Evolutionary conservation across 164 flowering plant species (phyloP), one percentile per base, ranked within the genome.

Genomic region (Tinospora cordifolia): DNA sequence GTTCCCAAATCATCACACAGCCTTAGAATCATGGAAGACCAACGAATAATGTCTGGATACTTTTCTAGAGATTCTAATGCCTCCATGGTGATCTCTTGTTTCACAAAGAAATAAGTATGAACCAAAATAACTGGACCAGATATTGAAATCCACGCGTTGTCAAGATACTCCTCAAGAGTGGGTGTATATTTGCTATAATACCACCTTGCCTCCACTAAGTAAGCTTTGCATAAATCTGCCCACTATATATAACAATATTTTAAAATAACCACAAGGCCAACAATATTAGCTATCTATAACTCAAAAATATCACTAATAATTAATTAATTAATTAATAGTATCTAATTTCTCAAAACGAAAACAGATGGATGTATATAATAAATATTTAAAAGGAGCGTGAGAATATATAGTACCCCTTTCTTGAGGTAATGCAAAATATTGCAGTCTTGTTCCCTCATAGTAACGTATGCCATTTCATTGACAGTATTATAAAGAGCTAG

Each of bases 121-220:
- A 62, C 64, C 25, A 62, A 15, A 0, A 62, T 24, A 11, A 62
- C 30, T 22, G 64, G 64, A 8, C 30, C 64, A 22, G 64, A 62
- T 62, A 62, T 62, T 62, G 46, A 62, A 62, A 25, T 62, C 64
- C 64, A 62, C 25, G 64, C 26, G 25, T 62, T 62, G 25, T 62
- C 7, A 11, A 62, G 64, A 25, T 62, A 62, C 64, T 62, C 34
- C 30, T 62, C 64, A 2, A 62, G 64, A 19, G 64, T 62, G 22
- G 64, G 64, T 22, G 26, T 62, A 14, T 62, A 62, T 24, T 25
- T 25, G 13, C 13, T 62, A 14, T 62, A 15, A 9, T 62, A 22
- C 64, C 36, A 62, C 6, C 8, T 22, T 22, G 64, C 64, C 24
- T 62, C 64, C 6, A 62, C 64, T 25, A 62, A 41, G 46, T 41